Conservation (phyloP, 345 rosid species). For the Ceriops zippeliana region DNA sequence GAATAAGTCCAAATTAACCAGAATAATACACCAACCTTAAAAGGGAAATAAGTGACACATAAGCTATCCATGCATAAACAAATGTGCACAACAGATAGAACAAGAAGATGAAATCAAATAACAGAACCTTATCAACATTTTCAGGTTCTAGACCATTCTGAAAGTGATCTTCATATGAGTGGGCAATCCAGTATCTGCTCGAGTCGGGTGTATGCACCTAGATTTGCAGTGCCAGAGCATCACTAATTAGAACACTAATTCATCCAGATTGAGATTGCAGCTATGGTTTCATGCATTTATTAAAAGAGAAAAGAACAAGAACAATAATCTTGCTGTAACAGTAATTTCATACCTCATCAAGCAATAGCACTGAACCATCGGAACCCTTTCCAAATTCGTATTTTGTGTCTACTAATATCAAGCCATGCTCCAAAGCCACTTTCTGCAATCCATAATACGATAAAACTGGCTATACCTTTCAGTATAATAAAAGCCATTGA, state of each 20-base stretch:
- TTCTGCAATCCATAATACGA: constrained; percentile 41
- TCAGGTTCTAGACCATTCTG: constrained; percentile 80
- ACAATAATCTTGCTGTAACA: neutral
- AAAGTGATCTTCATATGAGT: constrained; percentile 67
- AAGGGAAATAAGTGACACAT: neutral
- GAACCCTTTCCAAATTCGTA: constrained; percentile 85
- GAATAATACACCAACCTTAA: neutral
- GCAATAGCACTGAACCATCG: constrained; percentile 74
- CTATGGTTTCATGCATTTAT: neutral
- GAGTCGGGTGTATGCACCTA: constrained; percentile 98
- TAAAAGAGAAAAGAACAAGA: neutral
- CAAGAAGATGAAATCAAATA: neutral
- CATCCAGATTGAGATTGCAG: neutral
- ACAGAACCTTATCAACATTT: constrained; percentile 76
- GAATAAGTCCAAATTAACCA: neutral
- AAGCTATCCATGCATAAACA: neutral
- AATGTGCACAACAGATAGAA: neutral
- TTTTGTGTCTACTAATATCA: constrained; percentile 89
- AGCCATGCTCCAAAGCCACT: constrained; percentile 81
- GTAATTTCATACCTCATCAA: constrained; percentile 73
- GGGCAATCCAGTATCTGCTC: constrained; percentile 88
- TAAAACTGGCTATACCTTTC: neutral
- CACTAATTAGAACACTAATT: constrained; percentile 1
- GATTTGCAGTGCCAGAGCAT: constrained; percentile 14
- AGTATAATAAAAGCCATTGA: neutral